Evolutionary conservation across 1,284 basidiomycete genomes (phyloP).

Genomic region (Ustilago trichophora): DNA sequence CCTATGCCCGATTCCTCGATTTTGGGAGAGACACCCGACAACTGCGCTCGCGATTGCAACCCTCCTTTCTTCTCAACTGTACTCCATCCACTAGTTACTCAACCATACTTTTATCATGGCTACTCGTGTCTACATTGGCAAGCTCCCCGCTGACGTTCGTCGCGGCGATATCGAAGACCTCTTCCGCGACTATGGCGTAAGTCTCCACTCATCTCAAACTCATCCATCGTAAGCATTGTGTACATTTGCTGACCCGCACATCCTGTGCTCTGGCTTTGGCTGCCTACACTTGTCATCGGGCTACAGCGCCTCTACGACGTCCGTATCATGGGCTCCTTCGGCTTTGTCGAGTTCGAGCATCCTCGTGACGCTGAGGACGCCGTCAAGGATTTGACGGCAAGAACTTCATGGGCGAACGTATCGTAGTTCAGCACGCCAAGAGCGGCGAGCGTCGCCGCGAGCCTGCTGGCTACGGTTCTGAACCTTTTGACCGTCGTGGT

Average conservation of each 20-base stretch:
- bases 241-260: too few species aligned
- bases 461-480: conserved; percentile 40
- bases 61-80: not conserved
- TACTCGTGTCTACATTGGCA: conserved; percentile 63
- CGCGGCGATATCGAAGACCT: conserved; percentile 62
- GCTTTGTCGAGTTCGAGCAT: conserved; percentile 64
- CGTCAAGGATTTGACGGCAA: conserved; percentile 63
- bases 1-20: too few species aligned
- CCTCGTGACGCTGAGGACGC: conserved; percentile 64
- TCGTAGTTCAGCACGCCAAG: conserved; percentile 64
- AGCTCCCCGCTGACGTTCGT: conserved; percentile 56
- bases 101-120: conserved; percentile 22
- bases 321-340: conserved; percentile 64
- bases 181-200: conserved; percentile 63
- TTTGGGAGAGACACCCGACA: too few species aligned
- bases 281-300: too few species aligned
- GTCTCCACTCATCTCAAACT: conserved; percentile 7
- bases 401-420: conserved; percentile 64
- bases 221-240: too few species aligned
- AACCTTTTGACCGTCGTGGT: conserved; percentile 35
- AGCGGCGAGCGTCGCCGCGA: conserved; percentile 49
- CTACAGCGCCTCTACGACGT: conserved; percentile 51
- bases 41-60: too few species aligned
- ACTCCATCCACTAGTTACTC: conserved; percentile 1
- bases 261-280: not conserved